phyloP scores from a whole-genome alignment of 2,329 filamentous ascomycete species.

The Aureobasidium uvarum region DNA sequence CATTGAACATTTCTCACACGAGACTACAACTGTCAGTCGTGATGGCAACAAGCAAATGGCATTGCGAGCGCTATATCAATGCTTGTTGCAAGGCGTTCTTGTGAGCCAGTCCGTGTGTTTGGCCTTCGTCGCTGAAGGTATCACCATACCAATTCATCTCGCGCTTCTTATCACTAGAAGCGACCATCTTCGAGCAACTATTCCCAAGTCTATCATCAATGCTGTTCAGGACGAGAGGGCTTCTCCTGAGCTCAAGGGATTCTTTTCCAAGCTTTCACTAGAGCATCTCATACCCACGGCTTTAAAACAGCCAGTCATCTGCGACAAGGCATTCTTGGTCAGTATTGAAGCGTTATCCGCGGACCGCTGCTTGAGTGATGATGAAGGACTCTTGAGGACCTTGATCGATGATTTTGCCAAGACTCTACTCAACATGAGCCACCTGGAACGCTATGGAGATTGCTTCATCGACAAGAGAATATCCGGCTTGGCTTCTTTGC shows the following conservation, averaged over 20 bases:
- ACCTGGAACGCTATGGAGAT: slow-evolving; percentile 1
- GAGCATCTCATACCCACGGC: slow-evolving; percentile 31
- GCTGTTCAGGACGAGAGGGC: background rate
- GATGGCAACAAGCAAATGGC: background rate
- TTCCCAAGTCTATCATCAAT: background rate
- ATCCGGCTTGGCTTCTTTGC: slow-evolving; percentile 41
- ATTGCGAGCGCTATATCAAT: slow-evolving; percentile 1
- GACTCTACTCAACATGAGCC: background rate
- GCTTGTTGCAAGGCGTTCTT: slow-evolving; percentile 28
- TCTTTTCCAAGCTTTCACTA: slow-evolving; percentile 32
- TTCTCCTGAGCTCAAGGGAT: slow-evolving; percentile 27
- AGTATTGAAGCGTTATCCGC: background rate
- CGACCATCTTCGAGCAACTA: background rate
- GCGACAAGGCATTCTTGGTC: background rate
- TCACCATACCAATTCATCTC: slow-evolving; percentile 42
- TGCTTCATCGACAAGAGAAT: slow-evolving; percentile 25
- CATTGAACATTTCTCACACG: background rate
- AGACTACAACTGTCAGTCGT: background rate
- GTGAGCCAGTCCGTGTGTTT: slow-evolving; percentile 35
- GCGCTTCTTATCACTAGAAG: slow-evolving; percentile 31
- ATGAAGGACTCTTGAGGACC: slow-evolving; percentile 1
- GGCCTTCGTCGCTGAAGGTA: slow-evolving; percentile 40
- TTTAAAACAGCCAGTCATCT: slow-evolving; percentile 11
- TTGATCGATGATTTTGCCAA: slow-evolving; percentile 1
- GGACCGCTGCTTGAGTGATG: background rate